Percentiles rank a stretch among this genome's conserved stretches.
Conservation (phyloP, 441 rosid species). For the Mallotus japonicus region DNA sequence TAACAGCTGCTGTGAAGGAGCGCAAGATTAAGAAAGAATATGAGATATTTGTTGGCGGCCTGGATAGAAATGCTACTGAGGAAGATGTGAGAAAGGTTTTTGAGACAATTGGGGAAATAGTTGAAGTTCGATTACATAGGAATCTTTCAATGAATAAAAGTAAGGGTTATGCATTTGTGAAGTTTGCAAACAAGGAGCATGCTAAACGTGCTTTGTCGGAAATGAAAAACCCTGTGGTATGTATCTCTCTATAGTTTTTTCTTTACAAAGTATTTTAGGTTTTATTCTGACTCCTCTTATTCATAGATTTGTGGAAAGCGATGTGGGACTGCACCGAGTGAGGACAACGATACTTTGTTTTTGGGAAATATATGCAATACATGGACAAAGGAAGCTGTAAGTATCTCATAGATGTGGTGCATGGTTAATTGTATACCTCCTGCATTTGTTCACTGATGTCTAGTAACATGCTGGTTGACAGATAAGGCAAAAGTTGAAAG, state of each 20-base stretch:
- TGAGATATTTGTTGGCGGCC: slow-evolving; percentile 67
- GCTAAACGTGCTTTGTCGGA: slow-evolving; percentile 53
- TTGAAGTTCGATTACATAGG: slow-evolving; percentile 54
- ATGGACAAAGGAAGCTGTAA: slow-evolving; percentile 73
- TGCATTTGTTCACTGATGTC: slow-evolving; percentile 24
- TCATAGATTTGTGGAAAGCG: slow-evolving; percentile 62
- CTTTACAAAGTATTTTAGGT: not conserved
- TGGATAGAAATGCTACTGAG: slow-evolving; percentile 57
- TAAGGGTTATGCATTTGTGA: slow-evolving; percentile 65
- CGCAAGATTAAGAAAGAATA: slow-evolving; percentile 56
- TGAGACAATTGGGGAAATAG: slow-evolving; percentile 56
- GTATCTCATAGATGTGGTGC: slow-evolving; percentile 29
- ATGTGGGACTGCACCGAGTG: slow-evolving; percentile 66
- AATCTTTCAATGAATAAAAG: slow-evolving; percentile 44
- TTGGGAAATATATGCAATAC: slow-evolving; percentile 69
- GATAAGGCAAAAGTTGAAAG: slow-evolving; percentile 63
- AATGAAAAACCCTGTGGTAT: slow-evolving; percentile 70
- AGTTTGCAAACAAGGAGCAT: slow-evolving; percentile 56
- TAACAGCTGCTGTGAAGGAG: slow-evolving; percentile 47
- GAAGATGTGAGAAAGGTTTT: slow-evolving; percentile 57
- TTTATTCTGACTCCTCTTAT: slow-evolving; percentile 14
- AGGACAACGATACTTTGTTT: slow-evolving; percentile 65
- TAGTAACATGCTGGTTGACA: slow-evolving; percentile 31
- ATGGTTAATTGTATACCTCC: slow-evolving; percentile 5
- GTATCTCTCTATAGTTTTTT: slow-evolving; percentile 19